Evolutionary conservation across 805 yeast genomes (phyloP).

Genomic region (Ogataea ramenticola): DNA sequence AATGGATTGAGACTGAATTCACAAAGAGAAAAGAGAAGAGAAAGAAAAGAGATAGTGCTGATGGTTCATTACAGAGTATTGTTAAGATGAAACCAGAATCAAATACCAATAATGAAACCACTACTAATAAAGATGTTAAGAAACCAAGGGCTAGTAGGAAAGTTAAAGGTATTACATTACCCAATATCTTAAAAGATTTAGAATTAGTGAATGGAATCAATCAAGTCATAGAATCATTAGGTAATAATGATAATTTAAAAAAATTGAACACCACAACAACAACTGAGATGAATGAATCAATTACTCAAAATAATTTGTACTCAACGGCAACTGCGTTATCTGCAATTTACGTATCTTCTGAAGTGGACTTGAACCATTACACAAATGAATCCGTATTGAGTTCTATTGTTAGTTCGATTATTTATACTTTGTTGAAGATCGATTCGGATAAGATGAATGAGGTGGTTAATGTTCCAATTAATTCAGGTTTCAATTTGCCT

Average conservation of each 20-base stretch:
- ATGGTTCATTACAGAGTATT: not conserved
- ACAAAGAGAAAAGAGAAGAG: slow-evolving; percentile 57
- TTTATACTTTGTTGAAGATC: not conserved
- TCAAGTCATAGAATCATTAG: slow-evolving; percentile 2
- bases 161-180: not conserved
- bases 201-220: slow-evolving; percentile 3
- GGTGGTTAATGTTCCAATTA: no score
- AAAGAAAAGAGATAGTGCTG: slow-evolving; percentile 30
- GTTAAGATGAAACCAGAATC: no score
- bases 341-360: not conserved
- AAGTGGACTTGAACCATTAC: not conserved
- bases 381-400: not conserved
- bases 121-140: no score
- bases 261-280: no score
- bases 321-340: not conserved
- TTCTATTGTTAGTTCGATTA: not conserved
- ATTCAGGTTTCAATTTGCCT: not conserved
- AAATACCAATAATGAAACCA: no score
- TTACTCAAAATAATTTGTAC: not conserved
- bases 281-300: not conserved
- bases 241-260: not conserved
- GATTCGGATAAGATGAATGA: not conserved
- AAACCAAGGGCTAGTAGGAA: not conserved
- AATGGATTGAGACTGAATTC: slow-evolving; percentile 76
- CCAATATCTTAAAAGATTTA: slow-evolving; percentile 10